Evolutionary conservation across 306 rosid species (phyloP), one percentile per base, ranked within the genome.

Genomic region (Crataegus laevigata): DNA sequence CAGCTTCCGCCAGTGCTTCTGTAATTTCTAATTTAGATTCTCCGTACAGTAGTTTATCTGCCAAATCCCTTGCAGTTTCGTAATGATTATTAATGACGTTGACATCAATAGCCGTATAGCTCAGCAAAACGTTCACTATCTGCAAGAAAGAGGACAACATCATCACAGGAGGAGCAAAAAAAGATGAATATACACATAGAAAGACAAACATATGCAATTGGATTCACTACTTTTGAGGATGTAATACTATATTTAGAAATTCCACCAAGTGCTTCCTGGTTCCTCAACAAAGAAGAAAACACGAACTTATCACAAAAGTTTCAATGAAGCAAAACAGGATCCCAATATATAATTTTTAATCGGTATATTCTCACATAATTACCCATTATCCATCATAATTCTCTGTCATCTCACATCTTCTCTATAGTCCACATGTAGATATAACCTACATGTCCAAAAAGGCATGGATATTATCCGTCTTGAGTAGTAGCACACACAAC

Each of bases 11-110:
- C 22, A 94, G 86, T 47, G 87, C 83, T 72, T 89, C 99, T 69
- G 79, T 81, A 64, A 94, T 92, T 82, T 85, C 97, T 60, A 87
- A 82, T 70, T 87, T 63, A n/a, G 93, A 59, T 45, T 85, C 91
- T 72, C 99, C 97, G 54, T 94, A 94, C 14, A 68, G 82, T 47
- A 94, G 85, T 80, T 89, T 91, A 73, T 92, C 96, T 5, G 99
- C 92, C 84, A 94, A 90, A 87, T 94, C 99, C 90, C 89, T 88
- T 24, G 96, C 96, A 4, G 99, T 92, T 73, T 94, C 97, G 0
- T 43, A 83, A 55, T 90, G 91, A 79, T 77, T 91, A 71, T 94
- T 94, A 77, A 94, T 86, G 24, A 88, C 91, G 28, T 94, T 94
- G 68, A 94, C 85, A 42, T 92, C 93, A 73, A 87, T 43, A 51